phyloP scores from a whole-genome alignment of 768 basidiomycete genomes.

The Tremella yokohamensis region DNA sequence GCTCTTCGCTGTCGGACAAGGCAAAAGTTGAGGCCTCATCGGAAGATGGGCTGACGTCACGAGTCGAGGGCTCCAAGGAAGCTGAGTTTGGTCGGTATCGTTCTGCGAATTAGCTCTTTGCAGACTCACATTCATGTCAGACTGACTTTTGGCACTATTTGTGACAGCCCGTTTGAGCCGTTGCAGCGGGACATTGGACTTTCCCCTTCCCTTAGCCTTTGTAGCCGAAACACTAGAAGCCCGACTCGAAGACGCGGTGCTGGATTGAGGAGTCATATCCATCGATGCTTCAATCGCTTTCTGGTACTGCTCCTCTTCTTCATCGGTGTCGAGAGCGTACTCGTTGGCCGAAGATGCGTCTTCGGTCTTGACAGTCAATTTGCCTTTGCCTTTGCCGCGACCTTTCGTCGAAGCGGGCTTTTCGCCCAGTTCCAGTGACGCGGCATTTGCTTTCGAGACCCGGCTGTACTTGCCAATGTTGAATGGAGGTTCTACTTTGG shows the following conservation, averaged over 20 bases:
- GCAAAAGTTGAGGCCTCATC: conserved; percentile 5
- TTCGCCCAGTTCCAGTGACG: conserved; percentile 8
- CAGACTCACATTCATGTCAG: neutral
- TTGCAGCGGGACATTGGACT: conserved; percentile 8
- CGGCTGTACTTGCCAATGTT: conserved; percentile 34
- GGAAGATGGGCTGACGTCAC: neutral
- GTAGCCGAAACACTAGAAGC: conserved; percentile 1
- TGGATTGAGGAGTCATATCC: neutral
- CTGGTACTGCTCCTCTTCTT: conserved; percentile 33
- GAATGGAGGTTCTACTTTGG: conserved; percentile 34
- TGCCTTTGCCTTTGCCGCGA: conserved; percentile 22
- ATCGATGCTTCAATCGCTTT: conserved; percentile 27
- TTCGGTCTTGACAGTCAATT: conserved; percentile 20
- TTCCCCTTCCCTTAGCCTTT: conserved; percentile 4
- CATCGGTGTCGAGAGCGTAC: conserved; percentile 41
- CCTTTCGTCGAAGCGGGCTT: conserved; percentile 7
- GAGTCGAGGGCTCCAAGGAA: conserved; percentile 11
- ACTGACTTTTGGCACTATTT: neutral
- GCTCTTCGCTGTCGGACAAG: conserved; percentile 8
- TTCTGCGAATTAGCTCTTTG: neutral
- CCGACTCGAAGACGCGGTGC: conserved; percentile 5
- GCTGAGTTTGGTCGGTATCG: neutral
- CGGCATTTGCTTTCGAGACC: conserved; percentile 20
- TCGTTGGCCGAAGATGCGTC: conserved; percentile 16
- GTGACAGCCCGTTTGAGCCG: neutral